These are phyloP conservation scores for Lactarius evosmus DNA, from an alignment of 768 basidiomycete genomes.

Conservation along the genomic window DNA sequence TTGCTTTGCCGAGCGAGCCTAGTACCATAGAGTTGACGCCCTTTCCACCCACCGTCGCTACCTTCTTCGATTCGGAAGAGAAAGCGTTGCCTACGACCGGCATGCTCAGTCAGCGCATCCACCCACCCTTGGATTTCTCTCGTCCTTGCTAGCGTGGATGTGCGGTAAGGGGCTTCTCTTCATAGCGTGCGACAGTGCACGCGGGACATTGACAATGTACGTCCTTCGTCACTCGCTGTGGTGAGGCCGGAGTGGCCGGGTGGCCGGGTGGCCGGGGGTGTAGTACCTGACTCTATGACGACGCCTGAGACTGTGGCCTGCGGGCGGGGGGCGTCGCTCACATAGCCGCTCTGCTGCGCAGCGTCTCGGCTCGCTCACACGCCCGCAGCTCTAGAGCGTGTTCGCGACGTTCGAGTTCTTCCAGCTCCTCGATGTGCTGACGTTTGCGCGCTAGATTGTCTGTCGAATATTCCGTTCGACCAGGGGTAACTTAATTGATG, in stretches of 20 bases:
- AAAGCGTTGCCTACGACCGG: constrained; percentile 56
- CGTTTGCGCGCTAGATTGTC: constrained; percentile 39
- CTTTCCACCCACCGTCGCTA: constrained; percentile 4
- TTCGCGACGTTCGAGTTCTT: constrained; percentile 51
- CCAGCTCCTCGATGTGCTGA: constrained; percentile 47
- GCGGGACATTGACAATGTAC: constrained; percentile 64
- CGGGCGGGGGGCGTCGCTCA: constrained; percentile 31
- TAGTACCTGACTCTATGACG: constrained; percentile 7
- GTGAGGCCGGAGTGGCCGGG: constrained; percentile 34
- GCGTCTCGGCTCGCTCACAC: constrained; percentile 39
- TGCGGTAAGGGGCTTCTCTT: constrained; percentile 35
- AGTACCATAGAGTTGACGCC: neutral
- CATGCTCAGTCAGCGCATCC: constrained; percentile 79
- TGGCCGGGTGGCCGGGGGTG: constrained; percentile 27
- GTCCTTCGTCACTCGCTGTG: constrained; percentile 28
- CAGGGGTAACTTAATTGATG: constrained; percentile 3
- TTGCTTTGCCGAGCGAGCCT: constrained; percentile 18
- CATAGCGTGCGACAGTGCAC: constrained; percentile 59
- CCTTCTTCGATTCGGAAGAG: constrained; percentile 52
- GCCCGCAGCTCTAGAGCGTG: constrained; percentile 54
- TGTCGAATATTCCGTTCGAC: constrained; percentile 15
- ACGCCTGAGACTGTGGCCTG: constrained; percentile 20
- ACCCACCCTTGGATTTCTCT: constrained; percentile 59
- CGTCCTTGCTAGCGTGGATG: constrained; percentile 46
- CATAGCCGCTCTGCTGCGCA: constrained; percentile 32